Evolutionary conservation across 1,139 yeast genomes (phyloP), one percentile per base, ranked within the genome.

Genomic region (Pneumocystis carinii): DNA sequence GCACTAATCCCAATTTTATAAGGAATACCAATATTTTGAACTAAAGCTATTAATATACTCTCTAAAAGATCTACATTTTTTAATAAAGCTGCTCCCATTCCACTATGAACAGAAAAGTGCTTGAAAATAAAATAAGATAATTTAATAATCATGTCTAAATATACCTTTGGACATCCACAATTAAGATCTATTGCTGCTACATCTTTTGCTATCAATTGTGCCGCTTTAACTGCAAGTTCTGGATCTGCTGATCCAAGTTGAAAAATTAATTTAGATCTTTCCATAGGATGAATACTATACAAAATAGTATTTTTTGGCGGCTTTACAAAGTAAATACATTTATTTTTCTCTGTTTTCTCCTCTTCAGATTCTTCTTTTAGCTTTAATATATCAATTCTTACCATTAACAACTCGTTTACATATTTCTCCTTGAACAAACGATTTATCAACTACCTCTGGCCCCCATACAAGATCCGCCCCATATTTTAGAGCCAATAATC

Each of bases 391-490:
- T 17, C 24, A 17, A 58, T 15, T 41, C 24, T 29, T 48, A 27
- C 60, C 67, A 71, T 87, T 87, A n/a, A 75, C 78, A 0, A 77
- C 75, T 67, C 97, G 78, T 58, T 78, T 79, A 70, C 96, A 87
- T 39, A 81, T 59, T 3, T 60, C 59, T 19, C 63, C 66, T 15
- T 62, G 81, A 42, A 90, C 71, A 59, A 92, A 75, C 72, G 90
- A 90, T 72, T 85, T 87, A 72, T 92, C 98, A 38, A 92, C 82
- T 65, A 90, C 85, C 73, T 92, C 98, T 0, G 98, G 98, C 14
- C 86, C 82, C 97, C 98, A 92, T 3, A 92, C 97, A 63, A 92
- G 76, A 72, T 90, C 97, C 0, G 96, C 96, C 0, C 97, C 97
- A 72, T 88, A 79, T 67, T 81, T 81, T 39, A 92, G 77, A 0